Conservation (phyloP, 768 basidiomycete genomes). For the Xerocomellus chrysenteron region DNA sequence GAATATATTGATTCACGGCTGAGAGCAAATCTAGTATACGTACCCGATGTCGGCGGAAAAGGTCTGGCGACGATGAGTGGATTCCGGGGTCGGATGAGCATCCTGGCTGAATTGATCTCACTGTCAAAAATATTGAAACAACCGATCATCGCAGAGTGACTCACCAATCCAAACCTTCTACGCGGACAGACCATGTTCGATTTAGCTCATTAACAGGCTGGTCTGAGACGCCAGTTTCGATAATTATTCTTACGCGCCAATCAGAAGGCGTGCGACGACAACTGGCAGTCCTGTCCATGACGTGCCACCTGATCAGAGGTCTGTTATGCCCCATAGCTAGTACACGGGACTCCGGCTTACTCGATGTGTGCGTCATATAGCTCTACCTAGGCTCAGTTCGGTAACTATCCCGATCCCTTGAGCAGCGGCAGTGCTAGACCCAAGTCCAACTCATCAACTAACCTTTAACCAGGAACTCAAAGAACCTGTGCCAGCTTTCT, state of each 20-base stretch:
- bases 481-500: neutral
- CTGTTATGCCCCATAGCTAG: neutral
- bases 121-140: slow-evolving; percentile 9
- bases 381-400: neutral
- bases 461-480: neutral
- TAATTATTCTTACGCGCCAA: neutral
- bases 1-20: neutral
- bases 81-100: neutral
- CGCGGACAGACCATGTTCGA: neutral
- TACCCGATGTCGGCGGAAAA: slow-evolving; percentile 10
- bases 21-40: neutral
- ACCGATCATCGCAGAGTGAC: slow-evolving; percentile 3
- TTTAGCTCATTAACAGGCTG: neutral
- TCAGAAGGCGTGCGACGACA: neutral
- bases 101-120: slow-evolving; percentile 9
- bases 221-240: neutral
- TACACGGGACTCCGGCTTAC: neutral
- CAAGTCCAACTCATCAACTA: neutral
- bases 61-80: slow-evolving; percentile 2
- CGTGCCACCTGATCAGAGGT: neutral
- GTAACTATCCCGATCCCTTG: neutral
- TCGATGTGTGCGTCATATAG: neutral
- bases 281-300: neutral
- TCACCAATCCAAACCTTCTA: slow-evolving; percentile 3
- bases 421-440: neutral